Evolutionary conservation across 2,329 filamentous ascomycete species (phyloP).

Genomic region (Polytolypa hystricis): DNA sequence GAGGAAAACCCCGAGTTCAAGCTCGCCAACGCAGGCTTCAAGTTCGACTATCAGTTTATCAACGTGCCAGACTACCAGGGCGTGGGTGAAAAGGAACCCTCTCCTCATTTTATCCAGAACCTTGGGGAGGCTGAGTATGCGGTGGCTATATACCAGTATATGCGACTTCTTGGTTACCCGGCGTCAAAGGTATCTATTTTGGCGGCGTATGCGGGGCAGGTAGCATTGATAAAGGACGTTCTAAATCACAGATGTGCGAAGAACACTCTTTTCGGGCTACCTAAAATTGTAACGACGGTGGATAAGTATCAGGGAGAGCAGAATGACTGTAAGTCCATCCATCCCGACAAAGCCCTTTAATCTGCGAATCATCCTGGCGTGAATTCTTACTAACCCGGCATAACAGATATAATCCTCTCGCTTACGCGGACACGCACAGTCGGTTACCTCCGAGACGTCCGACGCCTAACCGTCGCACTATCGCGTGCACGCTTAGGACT

Average conservation of each 20-base stretch:
- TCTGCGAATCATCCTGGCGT: no score
- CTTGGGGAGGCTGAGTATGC: constrained; percentile 94
- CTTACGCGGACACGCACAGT: constrained; percentile 79
- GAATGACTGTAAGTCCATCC: constrained; percentile 74
- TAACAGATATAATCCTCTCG: constrained; percentile 76
- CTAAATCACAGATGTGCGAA: constrained; percentile 70
- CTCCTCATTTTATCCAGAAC: constrained; percentile 92
- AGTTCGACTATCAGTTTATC: constrained; percentile 93
- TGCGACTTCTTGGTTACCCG: constrained; percentile 90
- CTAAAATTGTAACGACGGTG: constrained; percentile 82
- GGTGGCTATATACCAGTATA: constrained; percentile 91
- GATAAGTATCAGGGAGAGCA: constrained; percentile 99
- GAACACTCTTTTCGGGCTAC: constrained; percentile 77
- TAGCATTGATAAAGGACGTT: constrained; percentile 79
- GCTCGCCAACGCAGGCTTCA: constrained; percentile 79
- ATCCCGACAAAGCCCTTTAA: background rate
- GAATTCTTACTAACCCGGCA: constrained; percentile 1
- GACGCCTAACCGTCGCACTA: constrained; percentile 85
- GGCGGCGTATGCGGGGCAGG: constrained; percentile 86
- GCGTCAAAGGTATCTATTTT: constrained; percentile 75
- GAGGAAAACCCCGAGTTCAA: constrained; percentile 59
- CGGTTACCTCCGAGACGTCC: constrained; percentile 86
- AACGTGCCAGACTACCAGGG: constrained; percentile 90
- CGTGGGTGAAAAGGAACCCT: constrained; percentile 75
- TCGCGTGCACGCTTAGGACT: constrained; percentile 84